These are phyloP conservation scores for Jasminum sambac DNA, from an alignment of 257 asterid species.

Conservation along the genomic window DNA sequence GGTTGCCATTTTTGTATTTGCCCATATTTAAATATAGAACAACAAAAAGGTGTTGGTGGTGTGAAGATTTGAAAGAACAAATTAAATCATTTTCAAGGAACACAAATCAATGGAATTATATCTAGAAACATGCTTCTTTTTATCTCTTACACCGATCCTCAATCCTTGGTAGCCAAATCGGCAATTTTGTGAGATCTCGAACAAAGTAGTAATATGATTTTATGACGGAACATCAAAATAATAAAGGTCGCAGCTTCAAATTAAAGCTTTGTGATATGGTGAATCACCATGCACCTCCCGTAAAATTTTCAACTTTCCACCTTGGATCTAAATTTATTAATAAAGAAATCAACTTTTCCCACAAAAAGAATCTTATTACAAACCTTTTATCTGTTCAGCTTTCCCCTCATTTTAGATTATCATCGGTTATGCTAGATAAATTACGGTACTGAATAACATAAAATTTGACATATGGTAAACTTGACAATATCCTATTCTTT, in stretches of 20 bases:
- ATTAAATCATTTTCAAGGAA: neutral
- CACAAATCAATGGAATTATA: neutral
- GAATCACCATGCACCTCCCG: neutral
- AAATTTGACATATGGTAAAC: too few species aligned
- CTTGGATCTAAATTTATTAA: neutral
- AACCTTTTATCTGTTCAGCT: neutral
- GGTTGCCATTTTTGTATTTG: too few species aligned
- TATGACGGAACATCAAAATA: neutral
- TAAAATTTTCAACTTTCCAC: conserved; percentile 2
- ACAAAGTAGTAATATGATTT: neutral
- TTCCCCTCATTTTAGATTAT: neutral
- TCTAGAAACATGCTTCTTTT: neutral
- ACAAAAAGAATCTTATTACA: conserved; percentile 5
- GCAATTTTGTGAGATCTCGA: neutral
- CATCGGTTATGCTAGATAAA: too few species aligned
- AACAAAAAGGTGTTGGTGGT: neutral
- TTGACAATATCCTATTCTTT: too few species aligned
- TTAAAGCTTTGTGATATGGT: neutral
- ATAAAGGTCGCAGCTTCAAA: neutral
- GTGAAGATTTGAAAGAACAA: neutral
- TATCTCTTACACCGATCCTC: neutral
- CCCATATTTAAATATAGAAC: too few species aligned
- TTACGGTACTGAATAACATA: too few species aligned
- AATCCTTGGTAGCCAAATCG: neutral
- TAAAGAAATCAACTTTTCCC: neutral